A percentile compares a stretch with the other conserved stretches of the same genome.
Evolutionary conservation across 495 filamentous ascomycete genomes (phyloP).

Genomic region (Penicillium goetzii): DNA sequence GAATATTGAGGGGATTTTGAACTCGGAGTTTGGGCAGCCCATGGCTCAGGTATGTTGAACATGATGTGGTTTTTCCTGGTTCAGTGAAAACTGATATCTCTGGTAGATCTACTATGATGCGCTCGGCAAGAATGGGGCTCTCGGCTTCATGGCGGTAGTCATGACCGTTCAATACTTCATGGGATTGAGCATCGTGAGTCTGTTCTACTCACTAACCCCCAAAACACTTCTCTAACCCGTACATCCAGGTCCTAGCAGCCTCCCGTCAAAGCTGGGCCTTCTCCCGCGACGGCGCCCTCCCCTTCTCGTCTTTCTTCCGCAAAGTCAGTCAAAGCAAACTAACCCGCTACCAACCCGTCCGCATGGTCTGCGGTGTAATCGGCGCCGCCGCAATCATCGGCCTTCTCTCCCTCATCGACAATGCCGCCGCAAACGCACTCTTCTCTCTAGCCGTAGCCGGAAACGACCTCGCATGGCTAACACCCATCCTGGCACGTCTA

Average conservation of each 20-base stretch:
- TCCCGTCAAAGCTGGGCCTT: slow-evolving; percentile 65
- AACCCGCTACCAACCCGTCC: slow-evolving; percentile 64
- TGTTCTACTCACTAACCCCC: not conserved
- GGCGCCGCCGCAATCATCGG: slow-evolving; percentile 57
- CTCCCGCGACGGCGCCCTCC: slow-evolving; percentile 61
- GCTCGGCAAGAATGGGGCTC: slow-evolving; percentile 48
- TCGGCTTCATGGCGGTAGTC: slow-evolving; percentile 50
- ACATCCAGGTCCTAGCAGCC: slow-evolving; percentile 52
- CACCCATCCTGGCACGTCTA: slow-evolving; percentile 63
- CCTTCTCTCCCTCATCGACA: slow-evolving; percentile 60
- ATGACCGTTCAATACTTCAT: slow-evolving; percentile 52
- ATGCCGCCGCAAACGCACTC: slow-evolving; percentile 60
- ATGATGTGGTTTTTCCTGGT: not conserved
- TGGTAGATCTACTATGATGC: slow-evolving; percentile 50
- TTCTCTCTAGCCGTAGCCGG: slow-evolving; percentile 66
- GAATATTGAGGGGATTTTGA: slow-evolving; percentile 39
- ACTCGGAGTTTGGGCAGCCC: slow-evolving; percentile 45
- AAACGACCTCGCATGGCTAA: slow-evolving; percentile 66
- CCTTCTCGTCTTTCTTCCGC: slow-evolving; percentile 64
- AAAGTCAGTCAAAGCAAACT: slow-evolving; percentile 51
- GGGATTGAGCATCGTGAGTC: slow-evolving; percentile 45
- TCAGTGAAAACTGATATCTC: not conserved
- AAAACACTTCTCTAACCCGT: not conserved
- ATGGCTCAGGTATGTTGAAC: slow-evolving; percentile 46
- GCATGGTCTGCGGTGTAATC: slow-evolving; percentile 63